Evolutionary conservation across 495 filamentous ascomycete genomes (phyloP).

Genomic region (Rhizodiscina lignyota): DNA sequence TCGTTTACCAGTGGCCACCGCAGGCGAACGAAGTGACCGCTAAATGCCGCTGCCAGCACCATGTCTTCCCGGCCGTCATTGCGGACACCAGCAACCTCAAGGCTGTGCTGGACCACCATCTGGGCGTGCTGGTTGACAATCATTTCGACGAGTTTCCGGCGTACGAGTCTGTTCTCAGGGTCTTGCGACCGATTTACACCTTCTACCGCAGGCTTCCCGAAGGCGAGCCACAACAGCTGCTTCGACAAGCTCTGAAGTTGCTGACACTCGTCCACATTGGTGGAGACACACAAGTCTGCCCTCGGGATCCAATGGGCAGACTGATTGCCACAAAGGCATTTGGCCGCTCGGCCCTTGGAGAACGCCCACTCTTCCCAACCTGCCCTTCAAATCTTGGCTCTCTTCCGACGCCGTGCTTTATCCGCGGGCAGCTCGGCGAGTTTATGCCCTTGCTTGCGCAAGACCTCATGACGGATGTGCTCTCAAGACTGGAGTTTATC

Average conservation of each 20-base stretch:
- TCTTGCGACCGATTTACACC: slow-evolving; percentile 12
- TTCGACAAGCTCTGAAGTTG: slow-evolving; percentile 13
- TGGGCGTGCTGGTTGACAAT: slow-evolving; percentile 8
- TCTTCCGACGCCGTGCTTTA: slow-evolving; percentile 13
- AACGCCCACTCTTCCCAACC: not conserved
- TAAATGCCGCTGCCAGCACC: slow-evolving; percentile 3
- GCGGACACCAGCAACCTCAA: slow-evolving; percentile 2
- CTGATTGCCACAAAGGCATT: not conserved
- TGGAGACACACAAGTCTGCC: slow-evolving; percentile 6
- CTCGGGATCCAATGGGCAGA: not conserved
- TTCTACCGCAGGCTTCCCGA: slow-evolving; percentile 5
- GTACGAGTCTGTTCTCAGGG: slow-evolving; percentile 7
- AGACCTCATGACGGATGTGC: slow-evolving; percentile 9
- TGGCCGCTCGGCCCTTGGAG: not conserved
- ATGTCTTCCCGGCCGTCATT: slow-evolving; percentile 13
- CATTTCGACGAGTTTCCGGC: slow-evolving; percentile 13
- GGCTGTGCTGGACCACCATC: slow-evolving; percentile 7
- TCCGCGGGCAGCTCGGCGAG: slow-evolving; percentile 14
- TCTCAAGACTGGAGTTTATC: slow-evolving; percentile 8
- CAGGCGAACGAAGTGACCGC: not conserved
- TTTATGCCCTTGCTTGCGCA: slow-evolving; percentile 12
- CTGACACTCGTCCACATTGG: slow-evolving; percentile 15
- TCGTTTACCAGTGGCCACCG: slow-evolving; percentile 14
- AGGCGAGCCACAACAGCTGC: slow-evolving; percentile 4
- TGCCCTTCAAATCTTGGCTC: not conserved